Percentiles rank a stretch among this genome's conserved stretches.
phyloP scores from a whole-genome alignment of 2,329 filamentous ascomycete genomes.

The Drechslerella dactyloides region DNA sequence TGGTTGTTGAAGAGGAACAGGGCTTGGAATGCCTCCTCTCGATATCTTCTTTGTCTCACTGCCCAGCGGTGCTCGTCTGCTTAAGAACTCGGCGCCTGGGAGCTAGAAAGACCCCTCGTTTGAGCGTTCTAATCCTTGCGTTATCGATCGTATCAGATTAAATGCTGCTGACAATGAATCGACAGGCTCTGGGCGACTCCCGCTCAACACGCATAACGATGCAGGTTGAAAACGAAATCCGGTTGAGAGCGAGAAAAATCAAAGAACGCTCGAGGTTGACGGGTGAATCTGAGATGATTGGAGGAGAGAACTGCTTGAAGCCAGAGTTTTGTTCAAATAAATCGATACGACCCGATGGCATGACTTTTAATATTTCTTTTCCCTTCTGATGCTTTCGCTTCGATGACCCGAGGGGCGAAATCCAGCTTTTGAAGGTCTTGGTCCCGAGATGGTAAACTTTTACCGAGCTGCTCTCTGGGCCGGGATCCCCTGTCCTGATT shows the following conservation, averaged over 20 bases:
- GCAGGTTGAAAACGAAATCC: not conserved
- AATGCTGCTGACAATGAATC: too few species aligned
- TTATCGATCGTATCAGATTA: not conserved
- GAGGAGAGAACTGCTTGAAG: conserved; percentile 6
- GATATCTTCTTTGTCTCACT: conserved; percentile 12
- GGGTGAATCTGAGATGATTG: conserved; percentile 5
- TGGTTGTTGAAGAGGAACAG: not conserved
- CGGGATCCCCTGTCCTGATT: conserved; percentile 42
- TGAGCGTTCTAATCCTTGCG: not conserved
- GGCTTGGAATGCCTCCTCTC: not conserved
- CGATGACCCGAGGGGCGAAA: not conserved
- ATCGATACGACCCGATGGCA: conserved; percentile 1
- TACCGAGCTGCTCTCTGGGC: conserved; percentile 33
- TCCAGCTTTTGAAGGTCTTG: conserved; percentile 17
- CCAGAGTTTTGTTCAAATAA: conserved; percentile 1
- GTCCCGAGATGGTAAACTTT: conserved; percentile 45
- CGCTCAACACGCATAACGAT: not conserved
- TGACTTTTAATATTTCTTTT: conserved; percentile 2
- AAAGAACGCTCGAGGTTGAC: not conserved
- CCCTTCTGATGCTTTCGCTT: not conserved
- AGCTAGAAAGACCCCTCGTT: not conserved
- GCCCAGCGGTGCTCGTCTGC: not conserved
- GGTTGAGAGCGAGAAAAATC: conserved; percentile 1
- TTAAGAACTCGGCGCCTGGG: too few species aligned
- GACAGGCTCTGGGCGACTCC: too few species aligned